These are phyloP conservation scores for Vaccinium vitisidaea DNA, from an alignment of 148 eudicot species.

Conservation along the genomic window DNA sequence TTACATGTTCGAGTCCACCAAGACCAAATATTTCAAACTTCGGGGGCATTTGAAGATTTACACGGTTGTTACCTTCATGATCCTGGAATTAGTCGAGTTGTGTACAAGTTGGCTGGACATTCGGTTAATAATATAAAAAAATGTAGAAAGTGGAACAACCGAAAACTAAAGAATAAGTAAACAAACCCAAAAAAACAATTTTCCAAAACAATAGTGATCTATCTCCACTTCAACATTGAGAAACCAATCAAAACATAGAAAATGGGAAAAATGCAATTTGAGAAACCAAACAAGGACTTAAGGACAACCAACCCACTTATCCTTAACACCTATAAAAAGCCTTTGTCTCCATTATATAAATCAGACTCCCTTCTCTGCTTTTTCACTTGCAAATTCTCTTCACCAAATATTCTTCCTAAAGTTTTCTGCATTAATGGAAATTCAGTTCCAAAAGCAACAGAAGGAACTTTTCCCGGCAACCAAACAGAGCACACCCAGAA, in stretches of 20 bases:
- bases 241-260: neutral
- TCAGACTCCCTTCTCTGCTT: neutral
- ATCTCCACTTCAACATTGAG: constrained; percentile 15
- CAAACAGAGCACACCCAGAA: constrained; percentile 23
- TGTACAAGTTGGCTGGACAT: too few relatives aligned
- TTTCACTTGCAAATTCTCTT: neutral
- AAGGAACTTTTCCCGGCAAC: constrained; percentile 9
- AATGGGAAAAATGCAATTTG: constrained; percentile 5
- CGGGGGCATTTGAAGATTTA: too few relatives aligned
- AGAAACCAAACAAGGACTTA: constrained; percentile 10
- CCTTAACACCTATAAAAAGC: neutral
- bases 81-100: too few relatives aligned
- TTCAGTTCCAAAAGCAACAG: constrained; percentile 33
- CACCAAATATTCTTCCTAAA: neutral
- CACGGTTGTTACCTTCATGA: too few relatives aligned
- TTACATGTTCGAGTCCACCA: too few relatives aligned
- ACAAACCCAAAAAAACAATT: constrained; percentile 3
- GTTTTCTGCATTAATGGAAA: constrained; percentile 25
- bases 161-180: neutral
- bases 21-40: too few relatives aligned
- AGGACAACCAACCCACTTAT: constrained; percentile 23
- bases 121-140: too few relatives aligned
- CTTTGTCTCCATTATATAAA: neutral
- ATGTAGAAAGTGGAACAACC: neutral
- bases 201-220: neutral